These are phyloP conservation scores for Penstemon barbatus DNA, from an alignment of 257 asterid genomes.

Conservation along the genomic window DNA sequence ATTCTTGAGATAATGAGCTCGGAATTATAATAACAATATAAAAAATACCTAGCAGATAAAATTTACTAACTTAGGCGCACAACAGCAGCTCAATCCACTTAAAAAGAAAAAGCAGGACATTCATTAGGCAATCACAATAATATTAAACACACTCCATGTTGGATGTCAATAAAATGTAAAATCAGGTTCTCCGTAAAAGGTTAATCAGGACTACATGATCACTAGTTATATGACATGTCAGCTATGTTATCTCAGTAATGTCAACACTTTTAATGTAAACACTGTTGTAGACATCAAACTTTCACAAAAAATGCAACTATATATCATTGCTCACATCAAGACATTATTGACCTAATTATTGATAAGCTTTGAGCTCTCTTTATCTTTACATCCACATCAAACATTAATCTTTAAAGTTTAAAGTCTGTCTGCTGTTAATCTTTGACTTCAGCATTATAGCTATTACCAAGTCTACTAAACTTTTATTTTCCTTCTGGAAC, in stretches of 20 bases:
- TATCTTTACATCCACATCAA: conserved; percentile 38
- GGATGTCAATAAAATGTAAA: conserved; percentile 4
- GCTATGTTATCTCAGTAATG: conserved; percentile 14
- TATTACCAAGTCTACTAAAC: conserved; percentile 28
- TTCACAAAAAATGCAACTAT: conserved; percentile 27
- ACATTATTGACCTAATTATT: conserved; percentile 40
- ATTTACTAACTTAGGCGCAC: neutral
- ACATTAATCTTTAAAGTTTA: conserved; percentile 24
- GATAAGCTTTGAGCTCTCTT: conserved; percentile 36
- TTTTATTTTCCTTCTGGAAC: conserved; percentile 15
- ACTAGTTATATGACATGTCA: conserved; percentile 9
- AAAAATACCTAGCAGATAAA: conserved; percentile 3
- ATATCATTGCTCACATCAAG: conserved; percentile 30
- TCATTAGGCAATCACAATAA: neutral
- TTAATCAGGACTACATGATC: conserved; percentile 11
- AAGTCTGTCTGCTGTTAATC: conserved; percentile 24
- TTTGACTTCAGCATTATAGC: conserved; percentile 30
- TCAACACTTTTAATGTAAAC: conserved; percentile 25
- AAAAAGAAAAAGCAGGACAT: neutral
- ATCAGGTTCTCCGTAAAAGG: neutral
- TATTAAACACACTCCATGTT: neutral
- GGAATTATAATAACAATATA: conserved; percentile 6
- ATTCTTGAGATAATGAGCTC: conserved; percentile 24
- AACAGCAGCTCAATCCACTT: neutral
- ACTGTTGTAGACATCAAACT: conserved; percentile 34